These are phyloP conservation scores for Lanzia echinophila DNA, from an alignment of 2,329 filamentous ascomycete genomes.

Conservation along the genomic window DNA sequence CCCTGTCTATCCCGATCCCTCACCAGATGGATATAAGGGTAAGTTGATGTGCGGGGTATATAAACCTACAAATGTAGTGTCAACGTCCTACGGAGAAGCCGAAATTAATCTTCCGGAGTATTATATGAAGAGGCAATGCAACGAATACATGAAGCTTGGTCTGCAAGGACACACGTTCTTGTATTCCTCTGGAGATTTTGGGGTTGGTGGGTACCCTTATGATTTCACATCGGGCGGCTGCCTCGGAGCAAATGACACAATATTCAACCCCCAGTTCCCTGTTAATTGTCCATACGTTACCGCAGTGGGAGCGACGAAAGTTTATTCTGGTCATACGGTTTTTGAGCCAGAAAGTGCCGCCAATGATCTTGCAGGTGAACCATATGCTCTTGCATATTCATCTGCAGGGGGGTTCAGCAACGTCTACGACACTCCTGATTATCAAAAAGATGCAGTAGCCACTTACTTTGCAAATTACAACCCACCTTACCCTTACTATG, in stretches of 20 bases:
- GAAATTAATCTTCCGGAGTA: slow-evolving; percentile 46
- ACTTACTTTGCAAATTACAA: slow-evolving; percentile 21
- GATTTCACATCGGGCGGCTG: slow-evolving; percentile 30
- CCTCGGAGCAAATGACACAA: slow-evolving; percentile 39
- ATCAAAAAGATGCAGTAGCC: slow-evolving; percentile 34
- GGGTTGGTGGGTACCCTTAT: slow-evolving; percentile 33
- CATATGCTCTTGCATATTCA: slow-evolving; percentile 51
- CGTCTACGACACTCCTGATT: slow-evolving; percentile 41
- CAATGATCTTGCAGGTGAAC: slow-evolving; percentile 28
- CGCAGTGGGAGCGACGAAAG: slow-evolving; percentile 45
- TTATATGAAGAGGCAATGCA: slow-evolving; percentile 47
- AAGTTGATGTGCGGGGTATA: slow-evolving; percentile 41
- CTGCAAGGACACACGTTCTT: slow-evolving; percentile 40
- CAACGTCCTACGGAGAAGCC: slow-evolving; percentile 46
- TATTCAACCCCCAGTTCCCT: slow-evolving; percentile 39
- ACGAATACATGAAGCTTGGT: slow-evolving; percentile 44
- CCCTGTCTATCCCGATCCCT: slow-evolving; percentile 43
- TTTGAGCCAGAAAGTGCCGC: slow-evolving; percentile 35
- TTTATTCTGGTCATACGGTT: slow-evolving; percentile 32
- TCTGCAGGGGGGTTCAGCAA: slow-evolving; percentile 66
- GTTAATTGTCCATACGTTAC: slow-evolving; percentile 42
- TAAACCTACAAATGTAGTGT: slow-evolving; percentile 35
- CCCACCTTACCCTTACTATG: slow-evolving; percentile 22
- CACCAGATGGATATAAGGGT: slow-evolving; percentile 44
- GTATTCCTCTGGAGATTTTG: slow-evolving; percentile 41